Evolutionary conservation across 2,329 filamentous ascomycete species (phyloP).

Genomic region (Verticillium albo-atrum): DNA sequence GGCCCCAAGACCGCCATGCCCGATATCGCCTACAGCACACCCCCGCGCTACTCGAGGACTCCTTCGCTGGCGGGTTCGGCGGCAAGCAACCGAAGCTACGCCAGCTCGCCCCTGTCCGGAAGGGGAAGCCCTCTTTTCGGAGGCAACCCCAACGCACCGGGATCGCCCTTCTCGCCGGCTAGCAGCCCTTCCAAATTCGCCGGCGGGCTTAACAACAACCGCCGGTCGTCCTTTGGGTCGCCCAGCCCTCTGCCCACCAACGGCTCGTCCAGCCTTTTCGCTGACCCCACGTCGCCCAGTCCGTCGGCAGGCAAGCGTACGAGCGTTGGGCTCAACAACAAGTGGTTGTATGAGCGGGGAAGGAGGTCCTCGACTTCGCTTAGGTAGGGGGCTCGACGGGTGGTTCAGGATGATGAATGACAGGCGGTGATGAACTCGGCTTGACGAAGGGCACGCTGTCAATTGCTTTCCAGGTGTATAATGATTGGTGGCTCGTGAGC

Average conservation of each 20-base stretch:
- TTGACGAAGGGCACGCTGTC: neutral
- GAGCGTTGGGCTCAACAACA: slow-evolving; percentile 79
- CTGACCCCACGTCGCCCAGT: slow-evolving; percentile 65
- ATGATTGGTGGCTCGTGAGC: neutral
- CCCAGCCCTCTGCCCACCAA: slow-evolving; percentile 47
- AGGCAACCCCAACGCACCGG: slow-evolving; percentile 29
- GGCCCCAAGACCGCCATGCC: slow-evolving; percentile 60
- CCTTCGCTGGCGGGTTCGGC: slow-evolving; percentile 61
- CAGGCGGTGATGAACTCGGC: neutral
- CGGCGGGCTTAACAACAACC: slow-evolving; percentile 41
- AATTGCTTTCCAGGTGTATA: neutral
- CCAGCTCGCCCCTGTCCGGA: slow-evolving; percentile 54
- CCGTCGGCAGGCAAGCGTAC: slow-evolving; percentile 62
- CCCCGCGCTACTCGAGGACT: slow-evolving; percentile 79
- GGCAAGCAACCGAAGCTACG: slow-evolving; percentile 52
- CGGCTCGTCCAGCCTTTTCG: slow-evolving; percentile 42
- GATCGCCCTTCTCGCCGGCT: slow-evolving; percentile 41
- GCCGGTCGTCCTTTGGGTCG: slow-evolving; percentile 58
- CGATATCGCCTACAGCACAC: slow-evolving; percentile 68
- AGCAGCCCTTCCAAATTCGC: slow-evolving; percentile 61
- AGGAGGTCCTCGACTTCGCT: slow-evolving; percentile 40
- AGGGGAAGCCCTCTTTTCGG: slow-evolving; percentile 43
- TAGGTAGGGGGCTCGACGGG: neutral
- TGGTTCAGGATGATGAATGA: neutral
- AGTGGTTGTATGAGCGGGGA: slow-evolving; percentile 90